phyloP scores from a whole-genome alignment of 208 protist genomes.

The Trypanosoma theileri region DNA sequence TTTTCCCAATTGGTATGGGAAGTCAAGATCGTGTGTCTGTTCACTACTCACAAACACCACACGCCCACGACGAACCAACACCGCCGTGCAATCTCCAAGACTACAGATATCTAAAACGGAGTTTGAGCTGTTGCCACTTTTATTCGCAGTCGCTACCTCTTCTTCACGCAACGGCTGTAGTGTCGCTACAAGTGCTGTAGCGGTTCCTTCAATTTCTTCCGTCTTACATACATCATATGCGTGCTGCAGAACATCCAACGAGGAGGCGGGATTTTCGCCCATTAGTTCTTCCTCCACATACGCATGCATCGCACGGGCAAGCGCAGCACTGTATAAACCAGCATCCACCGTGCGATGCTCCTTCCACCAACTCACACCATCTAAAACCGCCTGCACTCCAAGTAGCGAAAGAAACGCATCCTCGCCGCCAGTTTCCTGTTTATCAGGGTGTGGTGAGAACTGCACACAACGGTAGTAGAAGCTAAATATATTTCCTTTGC shows the following conservation, averaged over 20 bases:
- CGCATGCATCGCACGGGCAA: slow-evolving; percentile 63
- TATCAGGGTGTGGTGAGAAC: slow-evolving; percentile 35
- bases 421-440: slow-evolving; percentile 57
- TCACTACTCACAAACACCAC: slow-evolving; percentile 49
- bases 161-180: slow-evolving; percentile 48
- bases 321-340: slow-evolving; percentile 62
- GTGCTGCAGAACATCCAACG: slow-evolving; percentile 49
- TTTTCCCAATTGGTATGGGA: slow-evolving; percentile 66
- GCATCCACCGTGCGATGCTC: slow-evolving; percentile 58
- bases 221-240: slow-evolving; percentile 54
- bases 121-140: slow-evolving; percentile 12
- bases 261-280: slow-evolving; percentile 50
- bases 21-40: slow-evolving; percentile 66
- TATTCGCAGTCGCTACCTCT: neutral
- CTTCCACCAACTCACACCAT: slow-evolving; percentile 79
- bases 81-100: slow-evolving; percentile 62
- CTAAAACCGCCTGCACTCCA: slow-evolving; percentile 57
- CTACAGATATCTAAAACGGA: slow-evolving; percentile 54
- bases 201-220: slow-evolving; percentile 58
- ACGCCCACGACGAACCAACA: slow-evolving; percentile 52
- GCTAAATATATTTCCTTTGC: slow-evolving; percentile 24
- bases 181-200: slow-evolving; percentile 64
- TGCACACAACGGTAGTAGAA: slow-evolving; percentile 54
- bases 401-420: slow-evolving; percentile 64
- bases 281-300: slow-evolving; percentile 67